These are phyloP conservation scores for Yueomyces sp. DNA, from an alignment of 805 yeast species.

Conservation along the genomic window DNA sequence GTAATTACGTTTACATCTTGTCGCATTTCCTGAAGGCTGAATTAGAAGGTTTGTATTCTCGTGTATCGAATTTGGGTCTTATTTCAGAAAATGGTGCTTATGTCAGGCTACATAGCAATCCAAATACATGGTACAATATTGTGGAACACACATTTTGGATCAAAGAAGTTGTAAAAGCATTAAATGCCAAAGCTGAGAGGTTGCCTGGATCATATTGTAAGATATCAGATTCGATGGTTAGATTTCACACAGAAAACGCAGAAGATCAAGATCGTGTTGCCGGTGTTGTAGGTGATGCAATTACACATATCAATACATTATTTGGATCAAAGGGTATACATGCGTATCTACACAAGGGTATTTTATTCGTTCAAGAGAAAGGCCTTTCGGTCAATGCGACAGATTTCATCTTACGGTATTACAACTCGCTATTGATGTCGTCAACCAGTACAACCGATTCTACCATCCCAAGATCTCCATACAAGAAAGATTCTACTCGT, in stretches of 20 bases:
- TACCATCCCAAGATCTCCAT: conserved; percentile 8
- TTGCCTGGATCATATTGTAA: conserved; percentile 67
- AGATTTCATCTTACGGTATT: conserved; percentile 33
- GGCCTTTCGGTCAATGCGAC: conserved; percentile 46
- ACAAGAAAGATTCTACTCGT: conserved; percentile 1
- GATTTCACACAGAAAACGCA: conserved; percentile 62
- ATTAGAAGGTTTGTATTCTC: conserved; percentile 53
- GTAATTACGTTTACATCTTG: conserved; percentile 57
- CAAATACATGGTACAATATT: conserved; percentile 43
- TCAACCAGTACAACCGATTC: conserved; percentile 17
- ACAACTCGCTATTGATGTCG: conserved; percentile 16
- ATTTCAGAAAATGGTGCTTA: conserved; percentile 88
- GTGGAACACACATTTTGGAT: conserved; percentile 38
- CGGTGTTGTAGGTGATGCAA: conserved; percentile 67
- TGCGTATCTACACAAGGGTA: conserved; percentile 59
- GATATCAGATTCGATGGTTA: conserved; percentile 61
- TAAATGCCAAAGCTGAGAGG: conserved; percentile 43
- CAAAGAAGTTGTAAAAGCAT: conserved; percentile 19
- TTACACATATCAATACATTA: conserved; percentile 71
- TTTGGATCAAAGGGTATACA: conserved; percentile 57
- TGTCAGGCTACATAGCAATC: conserved; percentile 36
- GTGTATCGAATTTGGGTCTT: conserved; percentile 59
- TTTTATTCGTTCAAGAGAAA: conserved; percentile 58
- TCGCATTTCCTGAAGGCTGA: conserved; percentile 52
- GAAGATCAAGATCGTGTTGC: conserved; percentile 49